These are phyloP conservation scores for Sphenostylis stenocarpa DNA, from an alignment of 306 rosid genomes.

Conservation along the genomic window DNA sequence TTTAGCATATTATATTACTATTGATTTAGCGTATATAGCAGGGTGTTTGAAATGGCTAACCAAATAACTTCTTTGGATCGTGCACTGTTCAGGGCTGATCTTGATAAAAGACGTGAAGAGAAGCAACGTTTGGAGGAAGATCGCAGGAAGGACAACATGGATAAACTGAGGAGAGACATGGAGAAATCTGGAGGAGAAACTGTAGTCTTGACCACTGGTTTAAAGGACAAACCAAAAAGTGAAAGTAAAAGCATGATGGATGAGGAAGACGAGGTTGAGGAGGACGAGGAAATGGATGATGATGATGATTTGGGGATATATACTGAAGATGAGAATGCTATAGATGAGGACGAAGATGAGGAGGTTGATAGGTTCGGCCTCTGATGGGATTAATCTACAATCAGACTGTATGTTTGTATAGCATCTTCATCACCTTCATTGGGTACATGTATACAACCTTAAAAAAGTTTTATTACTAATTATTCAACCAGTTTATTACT, in stretches of 20 bases:
- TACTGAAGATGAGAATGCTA: slow-evolving; percentile 51
- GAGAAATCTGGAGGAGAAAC: slow-evolving; percentile 61
- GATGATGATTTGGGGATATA: slow-evolving; percentile 46
- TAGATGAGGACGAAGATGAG: slow-evolving; percentile 63
- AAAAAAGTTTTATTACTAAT: slow-evolving; percentile 13
- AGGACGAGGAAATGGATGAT: slow-evolving; percentile 34
- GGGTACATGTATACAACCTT: slow-evolving; percentile 18
- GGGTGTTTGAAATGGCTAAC: neutral
- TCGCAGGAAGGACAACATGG: slow-evolving; percentile 69
- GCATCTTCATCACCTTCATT: slow-evolving; percentile 22
- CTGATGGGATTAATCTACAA: slow-evolving; percentile 16
- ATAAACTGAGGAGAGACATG: slow-evolving; percentile 73
- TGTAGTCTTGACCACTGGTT: slow-evolving; percentile 76
- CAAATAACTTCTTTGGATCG: slow-evolving; percentile 15
- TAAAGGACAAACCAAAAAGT: slow-evolving; percentile 52
- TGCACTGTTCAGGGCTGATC: slow-evolving; percentile 60
- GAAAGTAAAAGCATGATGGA: slow-evolving; percentile 54
- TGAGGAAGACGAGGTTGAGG: slow-evolving; percentile 49
- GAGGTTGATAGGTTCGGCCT: slow-evolving; percentile 53
- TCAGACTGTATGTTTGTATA: slow-evolving; percentile 39
- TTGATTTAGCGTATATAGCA: neutral
- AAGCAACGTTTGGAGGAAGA: slow-evolving; percentile 82
- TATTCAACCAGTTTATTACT: neutral
- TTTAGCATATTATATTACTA: neutral
- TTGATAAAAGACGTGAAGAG: slow-evolving; percentile 77